Evolutionary conservation across 257 asterid genomes (phyloP).

Genomic region (Cinchona pubescens): DNA sequence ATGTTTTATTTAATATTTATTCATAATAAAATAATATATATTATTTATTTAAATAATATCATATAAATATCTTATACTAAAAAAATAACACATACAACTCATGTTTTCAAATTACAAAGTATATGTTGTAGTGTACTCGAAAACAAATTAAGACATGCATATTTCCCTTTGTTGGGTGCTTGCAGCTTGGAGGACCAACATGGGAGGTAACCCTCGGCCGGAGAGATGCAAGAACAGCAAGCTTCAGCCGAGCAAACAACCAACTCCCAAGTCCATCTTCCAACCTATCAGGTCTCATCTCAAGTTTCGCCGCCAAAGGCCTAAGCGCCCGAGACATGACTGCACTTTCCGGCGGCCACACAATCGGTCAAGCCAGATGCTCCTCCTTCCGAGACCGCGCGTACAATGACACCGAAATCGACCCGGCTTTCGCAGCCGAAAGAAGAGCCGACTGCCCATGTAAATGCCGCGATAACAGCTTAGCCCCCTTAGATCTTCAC

Average conservation of each 20-base stretch:
- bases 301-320: constrained; percentile 42
- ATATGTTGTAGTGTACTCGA: too few species aligned
- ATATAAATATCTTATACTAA: too few species aligned
- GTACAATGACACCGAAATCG: constrained; percentile 61
- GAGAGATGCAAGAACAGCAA: constrained; percentile 60
- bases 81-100: too few species aligned
- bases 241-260: constrained; percentile 40
- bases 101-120: too few species aligned
- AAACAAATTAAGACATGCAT: too few species aligned
- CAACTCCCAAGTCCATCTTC: constrained; percentile 43
- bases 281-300: constrained; percentile 41
- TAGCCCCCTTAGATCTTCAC: constrained; percentile 37
- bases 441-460: constrained; percentile 48
- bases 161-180: too few species aligned
- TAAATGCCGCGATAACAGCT: constrained; percentile 41
- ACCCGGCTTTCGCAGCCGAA: constrained; percentile 41
- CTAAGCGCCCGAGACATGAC: constrained; percentile 56
- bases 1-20: too few species aligned
- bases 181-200: too few species aligned
- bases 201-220: constrained; percentile 58
- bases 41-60: too few species aligned
- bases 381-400: constrained; percentile 40
- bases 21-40: too few species aligned
- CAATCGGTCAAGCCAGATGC: constrained; percentile 66
- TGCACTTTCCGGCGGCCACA: constrained; percentile 63